Conservation (phyloP, 2,329 filamentous ascomycete species). For the Fulvia fulva region DNA sequence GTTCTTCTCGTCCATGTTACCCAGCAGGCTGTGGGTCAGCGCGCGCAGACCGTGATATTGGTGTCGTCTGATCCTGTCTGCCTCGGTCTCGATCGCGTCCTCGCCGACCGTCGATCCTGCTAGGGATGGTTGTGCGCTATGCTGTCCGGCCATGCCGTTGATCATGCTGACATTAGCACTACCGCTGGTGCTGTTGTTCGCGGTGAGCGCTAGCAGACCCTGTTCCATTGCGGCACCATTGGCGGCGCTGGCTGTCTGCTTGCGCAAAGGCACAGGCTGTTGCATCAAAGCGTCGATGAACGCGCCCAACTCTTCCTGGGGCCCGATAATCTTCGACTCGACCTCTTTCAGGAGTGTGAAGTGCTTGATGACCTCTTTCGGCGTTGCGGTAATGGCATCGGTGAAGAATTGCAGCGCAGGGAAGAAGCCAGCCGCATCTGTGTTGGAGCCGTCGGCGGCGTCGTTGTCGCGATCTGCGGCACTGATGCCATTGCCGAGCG, state of each 20-base stretch:
- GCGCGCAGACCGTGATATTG: slow-evolving; percentile 70
- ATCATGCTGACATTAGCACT: slow-evolving; percentile 38
- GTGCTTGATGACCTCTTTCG: slow-evolving; percentile 91
- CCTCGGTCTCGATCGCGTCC: slow-evolving; percentile 30
- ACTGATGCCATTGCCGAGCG: slow-evolving; percentile 40
- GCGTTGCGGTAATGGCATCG: slow-evolving; percentile 85
- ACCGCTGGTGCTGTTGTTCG: slow-evolving; percentile 38
- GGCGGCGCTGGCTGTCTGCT: slow-evolving; percentile 12
- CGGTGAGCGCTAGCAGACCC: slow-evolving; percentile 35
- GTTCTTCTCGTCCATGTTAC: slow-evolving; percentile 94
- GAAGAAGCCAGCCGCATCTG: slow-evolving; percentile 52
- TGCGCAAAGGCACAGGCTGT: slow-evolving; percentile 42
- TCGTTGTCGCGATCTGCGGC: slow-evolving; percentile 29
- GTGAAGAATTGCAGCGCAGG: slow-evolving; percentile 73
- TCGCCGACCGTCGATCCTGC: slow-evolving; percentile 26
- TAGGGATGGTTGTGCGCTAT: slow-evolving; percentile 23
- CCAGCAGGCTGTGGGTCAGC: slow-evolving; percentile 78
- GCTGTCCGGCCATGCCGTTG: slow-evolving; percentile 31
- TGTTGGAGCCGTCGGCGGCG: slow-evolving; percentile 19
- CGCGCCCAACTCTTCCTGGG: slow-evolving; percentile 76
- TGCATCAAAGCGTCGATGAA: slow-evolving; percentile 62
- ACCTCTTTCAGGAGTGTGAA: slow-evolving; percentile 96
- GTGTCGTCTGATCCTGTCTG: slow-evolving; percentile 47
- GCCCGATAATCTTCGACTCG: slow-evolving; percentile 89
- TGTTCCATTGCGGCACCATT: slow-evolving; percentile 16